Evolutionary conservation across 2,329 filamentous ascomycete species (phyloP).

Genomic region (Beauveria asiatica): DNA sequence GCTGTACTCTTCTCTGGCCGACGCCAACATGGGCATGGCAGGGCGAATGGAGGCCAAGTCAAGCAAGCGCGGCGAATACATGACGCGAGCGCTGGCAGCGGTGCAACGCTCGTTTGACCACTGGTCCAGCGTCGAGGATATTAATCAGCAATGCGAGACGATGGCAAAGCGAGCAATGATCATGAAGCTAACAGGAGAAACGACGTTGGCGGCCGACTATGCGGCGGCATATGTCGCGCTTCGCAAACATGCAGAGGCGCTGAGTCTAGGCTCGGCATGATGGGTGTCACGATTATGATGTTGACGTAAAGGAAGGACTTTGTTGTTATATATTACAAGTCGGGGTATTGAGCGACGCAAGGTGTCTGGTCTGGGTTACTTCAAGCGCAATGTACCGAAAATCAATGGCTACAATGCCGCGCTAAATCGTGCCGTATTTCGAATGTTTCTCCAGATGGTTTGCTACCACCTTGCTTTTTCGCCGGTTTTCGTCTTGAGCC

Average conservation of each 20-base stretch:
- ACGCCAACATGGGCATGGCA: constrained; percentile 71
- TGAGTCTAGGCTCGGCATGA: constrained; percentile 18
- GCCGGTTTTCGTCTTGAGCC: constrained; percentile 29
- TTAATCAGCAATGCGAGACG: constrained; percentile 65
- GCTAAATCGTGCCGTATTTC: background rate
- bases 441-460: background rate
- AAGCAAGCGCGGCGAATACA: constrained; percentile 42
- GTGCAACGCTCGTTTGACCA: constrained; percentile 55
- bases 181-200: constrained; percentile 60
- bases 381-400: background rate
- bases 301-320: background rate
- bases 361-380: background rate
- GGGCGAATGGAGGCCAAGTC: constrained; percentile 39
- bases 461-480: constrained; percentile 29
- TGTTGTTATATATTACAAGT: background rate
- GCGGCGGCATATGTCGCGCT: constrained; percentile 57
- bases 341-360: background rate
- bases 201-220: constrained; percentile 54
- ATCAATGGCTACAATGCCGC: background rate
- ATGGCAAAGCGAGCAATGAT: constrained; percentile 75
- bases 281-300: background rate
- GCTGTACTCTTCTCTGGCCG: constrained; percentile 63
- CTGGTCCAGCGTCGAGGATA: constrained; percentile 56
- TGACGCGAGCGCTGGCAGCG: constrained; percentile 50
- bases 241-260: constrained; percentile 29